Base-by-base conservation (phyloP, 805 yeast genomes). In the Saccharomycopsis selenospora region DNA sequence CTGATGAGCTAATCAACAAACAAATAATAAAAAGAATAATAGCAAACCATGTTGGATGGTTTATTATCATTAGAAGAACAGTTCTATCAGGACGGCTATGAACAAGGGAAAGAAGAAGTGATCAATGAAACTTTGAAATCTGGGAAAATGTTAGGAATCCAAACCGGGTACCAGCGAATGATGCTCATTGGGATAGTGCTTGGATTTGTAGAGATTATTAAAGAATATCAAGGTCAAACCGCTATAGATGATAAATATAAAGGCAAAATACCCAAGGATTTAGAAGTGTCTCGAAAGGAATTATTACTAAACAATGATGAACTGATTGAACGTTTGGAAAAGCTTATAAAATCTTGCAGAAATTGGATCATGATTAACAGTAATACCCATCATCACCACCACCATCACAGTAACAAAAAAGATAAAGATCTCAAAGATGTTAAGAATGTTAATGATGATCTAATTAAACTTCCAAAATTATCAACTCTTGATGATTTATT, bases 91-190 rank as follows among this genome's bases (percentile, higher is more conserved):
- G 50, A 52, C 14, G 55, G 55, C n/a, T 52, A 29, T 24, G 38
- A 49, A 3, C 28, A 49, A 36, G 55, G 55, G 6, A 46, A 43
- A 25, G 5, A 36, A 13, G 55, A 52, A 20, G 30, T 44, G 3
- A 25, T 45, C 14, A 14, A 14, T 10, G 53, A 49, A 23, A 52
- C 55, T 24, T n/a, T n/a, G n/a, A 38, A 25, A 10, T 38, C 50
- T 2, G 55, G 55, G 2, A 49, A 52, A 45, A 45, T 48, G 50
- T 26, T 52, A 18, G 55, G 55, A 10, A 52, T 52, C n/a, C 55
- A 52, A 23, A 52, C 55, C 4, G 55, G 53, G 10, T 52, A 46
- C 42, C 55, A 52, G 38, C 25, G 52, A 29, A 14, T 49, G 14
- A 17, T 52, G 7, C 36, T 46, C 14, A 29, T 52, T n/a, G 55